phyloP scores from a whole-genome alignment of 2,329 filamentous ascomycete species.

The Paramyrothecium sp. region DNA sequence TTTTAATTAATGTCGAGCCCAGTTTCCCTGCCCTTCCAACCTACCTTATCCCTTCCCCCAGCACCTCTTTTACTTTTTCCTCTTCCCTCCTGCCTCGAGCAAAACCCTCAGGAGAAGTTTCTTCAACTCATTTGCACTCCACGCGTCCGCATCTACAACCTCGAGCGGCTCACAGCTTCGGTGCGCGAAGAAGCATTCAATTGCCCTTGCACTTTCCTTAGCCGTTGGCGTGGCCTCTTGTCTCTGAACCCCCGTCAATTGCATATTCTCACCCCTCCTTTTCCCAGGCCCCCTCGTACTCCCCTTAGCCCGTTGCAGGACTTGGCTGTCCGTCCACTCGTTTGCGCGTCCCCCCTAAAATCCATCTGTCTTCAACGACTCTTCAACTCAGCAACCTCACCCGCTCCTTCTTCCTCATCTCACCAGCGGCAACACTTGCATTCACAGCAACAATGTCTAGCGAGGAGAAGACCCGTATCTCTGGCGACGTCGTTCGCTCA shows the following conservation, averaged over 20 bases:
- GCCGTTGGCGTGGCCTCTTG: conserved; percentile 15
- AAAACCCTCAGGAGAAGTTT: conserved; percentile 3
- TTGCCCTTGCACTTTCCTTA: conserved; percentile 13
- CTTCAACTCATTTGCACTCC: conserved; percentile 17
- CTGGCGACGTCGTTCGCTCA: conserved; percentile 68
- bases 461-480: conserved; percentile 82
- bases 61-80: conserved; percentile 1
- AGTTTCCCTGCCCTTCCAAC: conserved; percentile 8
- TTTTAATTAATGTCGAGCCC: conserved; percentile 6
- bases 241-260: conserved; percentile 30
- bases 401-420: conserved; percentile 3
- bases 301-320: conserved; percentile 21
- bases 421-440: conserved; percentile 15
- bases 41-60: conserved; percentile 10
- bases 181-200: conserved; percentile 10
- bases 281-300: conserved; percentile 9
- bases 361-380: conserved; percentile 21
- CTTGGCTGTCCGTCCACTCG: conserved; percentile 36
- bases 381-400: conserved; percentile 14
- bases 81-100: conserved; percentile 17
- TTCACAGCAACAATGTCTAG: conserved; percentile 46
- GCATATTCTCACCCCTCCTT: conserved; percentile 30
- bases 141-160: conserved; percentile 3
- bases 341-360: conserved; percentile 34
- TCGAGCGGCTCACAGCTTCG: conserved; percentile 12